Percentiles rank a stretch among this genome's conserved stretches.
Evolutionary conservation across 2,329 filamentous ascomycete species (phyloP).

Genomic region (Aspergillus brasiliensis): DNA sequence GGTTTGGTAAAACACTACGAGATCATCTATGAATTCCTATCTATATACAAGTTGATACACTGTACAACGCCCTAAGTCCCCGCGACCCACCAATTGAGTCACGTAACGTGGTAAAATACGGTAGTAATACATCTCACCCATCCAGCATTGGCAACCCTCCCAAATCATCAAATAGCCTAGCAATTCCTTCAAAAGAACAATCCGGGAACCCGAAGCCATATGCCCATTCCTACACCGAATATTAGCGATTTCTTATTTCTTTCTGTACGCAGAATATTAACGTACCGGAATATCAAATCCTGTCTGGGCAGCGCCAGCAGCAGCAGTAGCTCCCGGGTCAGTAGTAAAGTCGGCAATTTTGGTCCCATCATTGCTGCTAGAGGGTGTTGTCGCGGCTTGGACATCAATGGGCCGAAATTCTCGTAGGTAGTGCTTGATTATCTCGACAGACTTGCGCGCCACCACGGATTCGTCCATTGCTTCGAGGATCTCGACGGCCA

Average conservation of each 20-base stretch:
- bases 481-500: slow-evolving; percentile 44
- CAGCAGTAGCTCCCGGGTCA: neutral
- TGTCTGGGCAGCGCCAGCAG: slow-evolving; percentile 13
- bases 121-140: slow-evolving; percentile 15
- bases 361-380: neutral
- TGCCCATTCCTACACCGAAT: slow-evolving; percentile 30
- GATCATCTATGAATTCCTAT: no score
- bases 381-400: neutral
- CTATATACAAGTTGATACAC: no score
- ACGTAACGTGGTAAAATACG: neutral
- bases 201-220: slow-evolving; percentile 41
- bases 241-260: neutral
- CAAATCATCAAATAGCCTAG: slow-evolving; percentile 38
- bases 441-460: slow-evolving; percentile 42
- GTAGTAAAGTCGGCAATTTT: neutral
- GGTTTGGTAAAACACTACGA: no score
- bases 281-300: slow-evolving; percentile 33
- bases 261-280: neutral
- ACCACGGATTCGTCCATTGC: slow-evolving; percentile 47
- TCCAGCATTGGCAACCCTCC: slow-evolving; percentile 34
- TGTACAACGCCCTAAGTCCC: neutral
- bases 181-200: slow-evolving; percentile 40
- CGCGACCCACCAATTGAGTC: no score
- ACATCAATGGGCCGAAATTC: slow-evolving; percentile 27
- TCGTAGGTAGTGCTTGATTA: slow-evolving; percentile 36